Conservation (phyloP, 2,329 filamentous ascomycete species). For the Dendryphion nanum region DNA sequence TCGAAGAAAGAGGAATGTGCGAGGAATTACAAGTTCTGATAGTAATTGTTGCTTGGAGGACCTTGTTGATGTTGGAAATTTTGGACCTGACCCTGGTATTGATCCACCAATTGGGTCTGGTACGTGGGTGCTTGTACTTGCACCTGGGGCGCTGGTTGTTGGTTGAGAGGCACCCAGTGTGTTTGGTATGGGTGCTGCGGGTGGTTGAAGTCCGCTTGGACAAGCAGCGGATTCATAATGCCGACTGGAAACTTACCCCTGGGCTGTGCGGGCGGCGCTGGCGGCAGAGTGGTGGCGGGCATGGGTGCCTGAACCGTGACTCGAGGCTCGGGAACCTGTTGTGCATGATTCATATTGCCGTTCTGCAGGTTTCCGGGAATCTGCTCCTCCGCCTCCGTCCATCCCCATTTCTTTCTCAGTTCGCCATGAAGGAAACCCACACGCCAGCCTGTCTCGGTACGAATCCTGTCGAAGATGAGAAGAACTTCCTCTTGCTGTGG, state of each 20-base stretch:
- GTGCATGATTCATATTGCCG: constrained; percentile 22
- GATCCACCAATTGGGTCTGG: background rate
- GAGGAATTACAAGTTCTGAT: no score
- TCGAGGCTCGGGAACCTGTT: constrained; percentile 17
- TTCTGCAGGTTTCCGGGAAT: constrained; percentile 10
- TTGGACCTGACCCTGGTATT: constrained; percentile 1
- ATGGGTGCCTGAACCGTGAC: constrained; percentile 18
- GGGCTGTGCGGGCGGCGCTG: constrained; percentile 12
- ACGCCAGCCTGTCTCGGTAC: constrained; percentile 74
- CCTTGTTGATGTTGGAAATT: no score
- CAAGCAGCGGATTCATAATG: constrained; percentile 69
- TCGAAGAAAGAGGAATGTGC: no score
- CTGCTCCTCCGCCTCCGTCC: constrained; percentile 47
- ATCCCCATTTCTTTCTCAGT: constrained; percentile 76
- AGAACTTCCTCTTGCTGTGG: constrained; percentile 80
- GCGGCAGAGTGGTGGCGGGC: constrained; percentile 9
- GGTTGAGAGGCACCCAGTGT: constrained; percentile 73
- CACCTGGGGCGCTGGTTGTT: constrained; percentile 7
- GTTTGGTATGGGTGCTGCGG: constrained; percentile 80
- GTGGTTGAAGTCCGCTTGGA: constrained; percentile 70
- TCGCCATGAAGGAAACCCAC: constrained; percentile 70
- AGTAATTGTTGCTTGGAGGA: no score
- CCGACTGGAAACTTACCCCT: constrained; percentile 43
- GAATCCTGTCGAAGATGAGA: constrained; percentile 71
- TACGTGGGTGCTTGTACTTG: background rate